Evolutionary conservation across 495 filamentous ascomycete genomes (phyloP), one percentile per base, ranked within the genome.

Genomic region (Daldinia childiae): DNA sequence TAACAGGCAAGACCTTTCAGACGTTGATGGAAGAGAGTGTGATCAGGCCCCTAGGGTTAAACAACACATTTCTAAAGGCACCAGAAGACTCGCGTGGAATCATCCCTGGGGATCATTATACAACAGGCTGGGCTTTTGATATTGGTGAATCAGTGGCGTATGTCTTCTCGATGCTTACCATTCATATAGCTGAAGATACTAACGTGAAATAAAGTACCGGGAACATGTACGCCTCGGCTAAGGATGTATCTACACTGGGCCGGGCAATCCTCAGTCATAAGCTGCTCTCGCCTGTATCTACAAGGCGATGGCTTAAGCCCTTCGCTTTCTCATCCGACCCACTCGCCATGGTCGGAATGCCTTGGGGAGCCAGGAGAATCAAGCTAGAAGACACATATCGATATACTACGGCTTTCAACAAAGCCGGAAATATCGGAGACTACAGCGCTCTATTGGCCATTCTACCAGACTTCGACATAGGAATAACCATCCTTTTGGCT

Each of bases 231-330:
- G 83, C 87, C 8, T 86, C 84, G 0, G 72, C 80, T 15, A 78
- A 77, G 3, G 87, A 90, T 66, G 60, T 90, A 64, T 79, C 82
- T 3, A 75, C 74, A 1, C 52, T 89, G 0, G 88, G 87, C 11
- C 82, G 83, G 19, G 84, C 84, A 5, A 87, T 90, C 41, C 82
- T 90, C 24, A 77, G 79, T 27, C 83, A 81, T 14, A 79, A 82
- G 1, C 76, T 90, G 1, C 77, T 90, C 12, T 74, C 82, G 0
- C 79, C 82, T 0, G 75, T 79, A 15, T 64, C 77, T 17, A 90
- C 88, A 0, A 80, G 84, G 68, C 72, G 81, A 26, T 90, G 87
- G 89, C 67, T 91, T 62, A 89, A 89, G 68, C 88, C 88, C 0
- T 61, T 72, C n/a, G 64, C 80, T 1, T 84, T 86, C 62, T 87